phyloP scores from a whole-genome alignment of 176 grass and related monocot species.

The Triticum timopheevii region DNA sequence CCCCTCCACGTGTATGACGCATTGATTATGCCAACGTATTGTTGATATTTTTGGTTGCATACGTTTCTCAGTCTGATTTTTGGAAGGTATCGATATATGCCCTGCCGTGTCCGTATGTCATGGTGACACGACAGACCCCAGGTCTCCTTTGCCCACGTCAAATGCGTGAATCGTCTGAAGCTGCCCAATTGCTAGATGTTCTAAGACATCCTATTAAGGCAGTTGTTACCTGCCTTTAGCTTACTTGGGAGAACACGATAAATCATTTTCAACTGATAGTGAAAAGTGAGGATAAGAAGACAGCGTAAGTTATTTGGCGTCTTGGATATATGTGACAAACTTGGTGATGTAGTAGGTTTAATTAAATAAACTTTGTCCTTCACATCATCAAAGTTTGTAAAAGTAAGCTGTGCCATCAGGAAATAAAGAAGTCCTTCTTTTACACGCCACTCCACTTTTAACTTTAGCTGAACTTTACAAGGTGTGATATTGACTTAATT shows the following conservation, averaged over 20 bases:
- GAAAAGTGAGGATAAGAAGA: neutral
- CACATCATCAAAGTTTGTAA: neutral
- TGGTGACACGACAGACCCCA: neutral
- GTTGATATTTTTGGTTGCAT: neutral
- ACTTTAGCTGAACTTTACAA: neutral
- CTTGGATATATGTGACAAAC: constrained; percentile 4
- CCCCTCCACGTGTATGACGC: neutral
- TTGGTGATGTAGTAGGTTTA: neutral
- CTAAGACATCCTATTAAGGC: constrained; percentile 1
- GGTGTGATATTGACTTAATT: constrained; percentile 16
- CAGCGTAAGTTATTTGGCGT: constrained; percentile 7
- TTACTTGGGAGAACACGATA: neutral
- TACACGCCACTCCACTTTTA: neutral
- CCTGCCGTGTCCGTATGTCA: neutral
- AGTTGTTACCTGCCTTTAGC: constrained; percentile 10
- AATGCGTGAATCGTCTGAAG: constrained; percentile 5
- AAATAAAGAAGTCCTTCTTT: constrained; percentile 3
- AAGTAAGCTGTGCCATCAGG: neutral
- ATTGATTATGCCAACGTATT: constrained; percentile 3
- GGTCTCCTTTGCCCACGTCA: constrained; percentile 8
- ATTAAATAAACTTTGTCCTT: constrained; percentile 15
- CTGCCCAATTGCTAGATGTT: neutral
- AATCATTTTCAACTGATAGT: neutral
- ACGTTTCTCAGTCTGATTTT: constrained; percentile 3
- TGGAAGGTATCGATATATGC: neutral